Conservation (phyloP, 768 basidiomycete species). For the Tricholoma furcatifolium region DNA sequence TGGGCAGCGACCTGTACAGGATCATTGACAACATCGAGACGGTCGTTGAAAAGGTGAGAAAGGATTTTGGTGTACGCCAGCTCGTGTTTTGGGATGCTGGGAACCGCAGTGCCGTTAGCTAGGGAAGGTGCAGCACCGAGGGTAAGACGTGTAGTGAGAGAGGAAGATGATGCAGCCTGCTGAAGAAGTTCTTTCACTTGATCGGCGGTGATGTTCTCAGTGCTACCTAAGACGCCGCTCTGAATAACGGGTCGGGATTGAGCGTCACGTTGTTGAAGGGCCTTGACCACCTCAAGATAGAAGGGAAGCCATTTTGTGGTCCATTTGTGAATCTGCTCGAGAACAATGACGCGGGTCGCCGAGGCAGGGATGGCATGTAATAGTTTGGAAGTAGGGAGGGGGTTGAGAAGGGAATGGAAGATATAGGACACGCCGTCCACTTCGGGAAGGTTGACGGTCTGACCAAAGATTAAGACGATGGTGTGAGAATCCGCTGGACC, state of each 20-base stretch:
- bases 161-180: constrained; percentile 31
- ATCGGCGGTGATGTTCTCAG: constrained; percentile 31
- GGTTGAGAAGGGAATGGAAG: constrained; percentile 65
- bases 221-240: constrained; percentile 60
- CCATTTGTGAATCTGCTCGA: constrained; percentile 79
- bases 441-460: constrained; percentile 35
- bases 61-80: constrained; percentile 89
- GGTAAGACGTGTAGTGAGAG: constrained; percentile 41
- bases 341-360: constrained; percentile 67
- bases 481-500: constrained; percentile 62
- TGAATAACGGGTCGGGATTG: constrained; percentile 54
- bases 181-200: constrained; percentile 57
- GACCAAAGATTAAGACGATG: constrained; percentile 71
- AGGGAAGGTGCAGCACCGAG: constrained; percentile 40
- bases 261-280: constrained; percentile 58
- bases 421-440: constrained; percentile 65
- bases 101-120: constrained; percentile 26
- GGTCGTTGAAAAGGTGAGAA: constrained; percentile 71
- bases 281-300: constrained; percentile 77
- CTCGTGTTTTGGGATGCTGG: constrained; percentile 88
- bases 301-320: constrained; percentile 86
- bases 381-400: constrained; percentile 62
- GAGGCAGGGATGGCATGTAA: constrained; percentile 59
- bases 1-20: constrained; percentile 69
- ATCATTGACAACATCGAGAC: constrained; percentile 84